Evolutionary conservation across 768 basidiomycete genomes (phyloP).

Genomic region (Leccinum obscurum): DNA sequence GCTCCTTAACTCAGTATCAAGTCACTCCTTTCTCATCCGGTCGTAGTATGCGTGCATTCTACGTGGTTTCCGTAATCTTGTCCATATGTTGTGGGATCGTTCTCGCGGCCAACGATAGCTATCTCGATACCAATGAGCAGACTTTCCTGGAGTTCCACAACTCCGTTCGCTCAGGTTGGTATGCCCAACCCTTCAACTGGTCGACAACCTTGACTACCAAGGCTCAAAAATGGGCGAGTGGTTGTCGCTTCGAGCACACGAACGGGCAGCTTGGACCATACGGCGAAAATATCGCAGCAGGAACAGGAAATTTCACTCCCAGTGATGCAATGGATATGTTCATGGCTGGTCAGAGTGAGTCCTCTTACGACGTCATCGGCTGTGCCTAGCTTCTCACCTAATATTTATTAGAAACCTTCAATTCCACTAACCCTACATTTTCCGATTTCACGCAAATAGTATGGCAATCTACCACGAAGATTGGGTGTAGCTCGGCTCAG

Average conservation of each 20-base stretch:
- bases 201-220: constrained; percentile 43
- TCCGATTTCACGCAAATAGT: constrained; percentile 65
- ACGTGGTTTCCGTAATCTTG: constrained; percentile 8
- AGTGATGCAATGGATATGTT: constrained; percentile 47
- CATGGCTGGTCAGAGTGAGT: constrained; percentile 48
- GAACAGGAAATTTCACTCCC: constrained; percentile 47
- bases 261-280: constrained; percentile 46
- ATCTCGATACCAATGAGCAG: constrained; percentile 13
- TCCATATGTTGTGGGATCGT: constrained; percentile 16
- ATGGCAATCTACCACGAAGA: constrained; percentile 59
- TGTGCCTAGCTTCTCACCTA: neutral
- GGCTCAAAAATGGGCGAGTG: constrained; percentile 52
- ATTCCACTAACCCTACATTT: constrained; percentile 47
- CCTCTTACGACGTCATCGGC: neutral
- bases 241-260: constrained; percentile 49
- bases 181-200: constrained; percentile 49
- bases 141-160: constrained; percentile 52
- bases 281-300: constrained; percentile 58
- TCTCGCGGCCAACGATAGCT: constrained; percentile 13
- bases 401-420: constrained; percentile 25
- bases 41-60: constrained; percentile 14
- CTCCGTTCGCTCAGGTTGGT: constrained; percentile 41
- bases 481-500: constrained; percentile 55
- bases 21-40: constrained; percentile 5
- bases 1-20: neutral